Evolutionary conservation across 2,329 filamentous ascomycete species (phyloP).

Genomic region (Daldinia eschscholtzii): DNA sequence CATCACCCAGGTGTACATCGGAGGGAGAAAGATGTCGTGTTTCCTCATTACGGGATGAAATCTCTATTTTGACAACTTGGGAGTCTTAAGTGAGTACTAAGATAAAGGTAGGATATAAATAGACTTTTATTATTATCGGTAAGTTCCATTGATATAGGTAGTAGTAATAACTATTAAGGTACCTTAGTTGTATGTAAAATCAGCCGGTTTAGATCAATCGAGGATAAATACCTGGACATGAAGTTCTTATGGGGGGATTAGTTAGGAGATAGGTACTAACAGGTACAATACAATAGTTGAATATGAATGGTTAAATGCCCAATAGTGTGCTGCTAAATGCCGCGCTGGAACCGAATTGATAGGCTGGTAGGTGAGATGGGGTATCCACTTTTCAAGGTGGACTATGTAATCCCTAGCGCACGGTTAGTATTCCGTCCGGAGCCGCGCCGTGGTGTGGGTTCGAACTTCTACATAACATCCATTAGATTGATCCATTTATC

Average conservation of each 20-base stretch:
- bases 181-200: neutral
- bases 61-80: neutral
- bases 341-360: neutral
- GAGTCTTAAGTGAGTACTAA: neutral
- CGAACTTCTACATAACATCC: neutral
- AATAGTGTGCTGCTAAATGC: too few species aligned
- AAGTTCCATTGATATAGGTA: neutral
- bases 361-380: neutral
- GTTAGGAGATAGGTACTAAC: too few species aligned
- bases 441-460: constrained; percentile 24
- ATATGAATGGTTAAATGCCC: constrained; percentile 1
- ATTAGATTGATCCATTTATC: neutral
- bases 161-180: neutral
- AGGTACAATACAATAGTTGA: too few species aligned
- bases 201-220: too few species aligned
- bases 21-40: neutral
- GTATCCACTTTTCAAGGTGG: neutral
- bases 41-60: constrained; percentile 3
- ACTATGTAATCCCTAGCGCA: constrained; percentile 4
- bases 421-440: constrained; percentile 19
- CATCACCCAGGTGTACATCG: too few species aligned
- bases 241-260: neutral
- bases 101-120: neutral
- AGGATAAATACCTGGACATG: neutral
- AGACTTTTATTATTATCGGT: neutral